phyloP scores from a whole-genome alignment of 2,329 filamentous ascomycete species.

The Sordariomycetes sp. region DNA sequence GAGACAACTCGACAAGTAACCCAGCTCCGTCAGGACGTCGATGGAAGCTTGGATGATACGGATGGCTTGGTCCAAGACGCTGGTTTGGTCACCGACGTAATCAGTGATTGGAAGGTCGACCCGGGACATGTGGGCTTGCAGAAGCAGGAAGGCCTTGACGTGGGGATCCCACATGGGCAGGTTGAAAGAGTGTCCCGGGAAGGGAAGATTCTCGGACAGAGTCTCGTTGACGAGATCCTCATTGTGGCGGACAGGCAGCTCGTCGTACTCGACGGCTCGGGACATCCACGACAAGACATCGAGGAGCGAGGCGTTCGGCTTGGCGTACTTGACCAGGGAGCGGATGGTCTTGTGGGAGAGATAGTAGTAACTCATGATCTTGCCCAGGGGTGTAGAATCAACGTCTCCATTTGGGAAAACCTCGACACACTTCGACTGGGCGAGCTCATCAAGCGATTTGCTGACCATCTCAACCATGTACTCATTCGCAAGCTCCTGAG shows the following conservation, averaged over 20 bases:
- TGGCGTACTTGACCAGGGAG: slow-evolving; percentile 68
- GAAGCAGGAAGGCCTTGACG: slow-evolving; percentile 86
- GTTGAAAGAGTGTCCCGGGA: slow-evolving; percentile 48
- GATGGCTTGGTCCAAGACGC: slow-evolving; percentile 88
- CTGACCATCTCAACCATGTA: slow-evolving; percentile 93
- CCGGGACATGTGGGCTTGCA: slow-evolving; percentile 92
- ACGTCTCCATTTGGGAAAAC: slow-evolving; percentile 83
- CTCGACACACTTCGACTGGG: slow-evolving; percentile 73
- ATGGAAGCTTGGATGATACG: slow-evolving; percentile 95
- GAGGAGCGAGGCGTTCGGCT: slow-evolving; percentile 64
- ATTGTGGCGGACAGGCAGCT: slow-evolving; percentile 94
- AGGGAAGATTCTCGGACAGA: slow-evolving; percentile 71
- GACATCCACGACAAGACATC: slow-evolving; percentile 91
- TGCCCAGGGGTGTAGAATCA: slow-evolving; percentile 81
- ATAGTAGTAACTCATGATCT: slow-evolving; percentile 99
- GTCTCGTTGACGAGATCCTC: slow-evolving; percentile 96
- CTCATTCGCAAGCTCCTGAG: slow-evolving; percentile 81
- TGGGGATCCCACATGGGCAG: slow-evolving; percentile 98
- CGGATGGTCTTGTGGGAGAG: slow-evolving; percentile 92
- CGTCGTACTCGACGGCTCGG: slow-evolving; percentile 89
- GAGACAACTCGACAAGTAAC: slow-evolving; percentile 65
- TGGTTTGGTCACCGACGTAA: slow-evolving; percentile 89
- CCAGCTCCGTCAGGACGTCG: slow-evolving; percentile 87
- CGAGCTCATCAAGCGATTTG: slow-evolving; percentile 72
- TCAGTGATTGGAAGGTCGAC: slow-evolving; percentile 90